phyloP scores from a whole-genome alignment of 129 eudicot species.

The Centella asiatica region DNA sequence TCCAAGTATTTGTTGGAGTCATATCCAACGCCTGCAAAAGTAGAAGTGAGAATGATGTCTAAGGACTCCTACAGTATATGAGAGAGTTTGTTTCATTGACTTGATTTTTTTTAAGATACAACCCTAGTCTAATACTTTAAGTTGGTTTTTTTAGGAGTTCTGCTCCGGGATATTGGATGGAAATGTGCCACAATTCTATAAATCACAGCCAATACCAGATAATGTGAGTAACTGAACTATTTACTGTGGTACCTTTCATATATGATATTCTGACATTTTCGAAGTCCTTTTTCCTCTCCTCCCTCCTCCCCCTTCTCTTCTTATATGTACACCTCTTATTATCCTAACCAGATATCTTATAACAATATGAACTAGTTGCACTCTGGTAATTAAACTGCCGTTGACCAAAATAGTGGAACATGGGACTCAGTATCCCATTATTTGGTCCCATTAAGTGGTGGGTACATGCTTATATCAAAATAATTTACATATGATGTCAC shows the following conservation, averaged over 20 bases:
- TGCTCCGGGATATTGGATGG: slow-evolving; percentile 56
- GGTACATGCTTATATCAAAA: no score
- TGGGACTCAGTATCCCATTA: no score
- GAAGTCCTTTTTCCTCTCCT: no score
- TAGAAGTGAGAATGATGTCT: slow-evolving; percentile 37
- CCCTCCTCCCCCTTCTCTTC: background rate
- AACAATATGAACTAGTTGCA: no score
- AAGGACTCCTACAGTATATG: background rate
- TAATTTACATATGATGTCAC: no score
- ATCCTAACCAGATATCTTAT: no score
- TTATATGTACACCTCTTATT: no score
- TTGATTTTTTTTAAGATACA: slow-evolving; percentile 13
- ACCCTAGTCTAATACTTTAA: slow-evolving; percentile 9
- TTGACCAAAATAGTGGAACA: no score
- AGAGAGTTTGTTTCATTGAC: slow-evolving; percentile 4
- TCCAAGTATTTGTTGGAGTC: slow-evolving; percentile 72
- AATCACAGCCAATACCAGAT: slow-evolving; percentile 80
- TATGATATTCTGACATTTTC: background rate
- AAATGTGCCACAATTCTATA: slow-evolving; percentile 44
- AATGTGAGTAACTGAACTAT: slow-evolving; percentile 48
- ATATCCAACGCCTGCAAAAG: slow-evolving; percentile 46
- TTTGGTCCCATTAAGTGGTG: no score
- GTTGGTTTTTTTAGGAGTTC: slow-evolving; percentile 48
- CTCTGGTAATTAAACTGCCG: no score
- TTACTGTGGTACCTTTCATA: background rate